Evolutionary conservation across 179 eudicot species (phyloP).

Genomic region (Monotropa hypopitys): DNA sequence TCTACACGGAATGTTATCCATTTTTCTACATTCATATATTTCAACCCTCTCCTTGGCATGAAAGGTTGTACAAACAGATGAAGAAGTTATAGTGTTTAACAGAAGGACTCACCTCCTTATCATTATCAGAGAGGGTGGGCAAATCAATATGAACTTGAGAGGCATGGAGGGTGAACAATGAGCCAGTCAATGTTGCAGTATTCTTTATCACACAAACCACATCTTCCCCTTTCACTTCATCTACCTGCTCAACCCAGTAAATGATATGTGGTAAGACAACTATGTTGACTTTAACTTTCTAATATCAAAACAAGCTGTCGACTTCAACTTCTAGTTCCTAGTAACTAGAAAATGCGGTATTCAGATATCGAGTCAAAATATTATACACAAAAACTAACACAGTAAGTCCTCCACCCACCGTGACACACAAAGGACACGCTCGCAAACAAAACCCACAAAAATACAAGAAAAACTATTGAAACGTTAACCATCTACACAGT

Average conservation of each 20-base stretch:
- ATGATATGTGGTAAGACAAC: no score
- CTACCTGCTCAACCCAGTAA: conserved; percentile 45
- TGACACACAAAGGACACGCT: no score
- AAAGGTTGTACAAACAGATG: neutral
- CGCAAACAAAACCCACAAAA: no score
- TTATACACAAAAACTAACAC: neutral
- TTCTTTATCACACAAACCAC: conserved; percentile 74
- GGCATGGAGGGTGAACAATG: conserved; percentile 60
- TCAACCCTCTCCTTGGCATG: conserved; percentile 1
- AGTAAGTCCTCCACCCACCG: neutral
- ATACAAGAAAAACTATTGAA: neutral
- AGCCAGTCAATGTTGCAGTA: conserved; percentile 66
- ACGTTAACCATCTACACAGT: no score
- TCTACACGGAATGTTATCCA: neutral
- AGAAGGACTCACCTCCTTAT: conserved; percentile 53
- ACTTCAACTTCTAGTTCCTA: neutral
- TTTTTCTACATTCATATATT: neutral
- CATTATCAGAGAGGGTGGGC: conserved; percentile 56
- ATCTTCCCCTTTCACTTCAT: conserved; percentile 57
- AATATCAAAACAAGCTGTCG: no score
- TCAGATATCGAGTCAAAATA: neutral
- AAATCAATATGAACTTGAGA: conserved; percentile 43
- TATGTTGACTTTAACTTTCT: no score
- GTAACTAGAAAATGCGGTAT: no score
- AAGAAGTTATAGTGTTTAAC: neutral